phyloP scores from a whole-genome alignment of 164 flowering plant genomes.

The Chimonanthus salicifolius region DNA sequence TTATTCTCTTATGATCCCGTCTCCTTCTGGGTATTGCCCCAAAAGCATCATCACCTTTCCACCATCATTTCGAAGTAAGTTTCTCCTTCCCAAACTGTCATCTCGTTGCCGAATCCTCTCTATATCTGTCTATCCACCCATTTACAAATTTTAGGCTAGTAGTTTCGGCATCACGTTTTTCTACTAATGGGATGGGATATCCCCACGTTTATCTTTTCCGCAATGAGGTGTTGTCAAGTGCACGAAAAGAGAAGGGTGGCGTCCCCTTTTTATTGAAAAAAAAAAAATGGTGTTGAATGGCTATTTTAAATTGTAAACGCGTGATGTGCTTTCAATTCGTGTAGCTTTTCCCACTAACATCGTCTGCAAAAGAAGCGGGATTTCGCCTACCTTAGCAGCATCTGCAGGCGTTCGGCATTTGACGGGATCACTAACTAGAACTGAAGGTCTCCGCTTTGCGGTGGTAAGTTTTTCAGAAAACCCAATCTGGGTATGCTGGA shows the following conservation, averaged over 20 bases:
- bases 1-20: not conserved
- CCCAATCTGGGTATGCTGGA: not conserved
- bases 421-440: constrained; percentile 34
- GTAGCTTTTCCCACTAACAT: constrained; percentile 9
- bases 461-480: constrained; percentile 28
- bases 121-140: not conserved
- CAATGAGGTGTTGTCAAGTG: not conserved
- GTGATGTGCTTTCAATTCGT: not conserved
- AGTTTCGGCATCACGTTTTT: not conserved
- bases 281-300: too few relatives aligned
- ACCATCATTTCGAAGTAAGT: constrained; percentile 8
- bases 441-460: constrained; percentile 53
- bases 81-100: not conserved
- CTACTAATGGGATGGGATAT: not conserved
- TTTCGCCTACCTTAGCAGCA: constrained; percentile 12
- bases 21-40: not conserved
- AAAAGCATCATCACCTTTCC: constrained; percentile 9
- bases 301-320: too few relatives aligned
- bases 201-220: not conserved
- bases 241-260: too few relatives aligned
- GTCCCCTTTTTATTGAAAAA: too few relatives aligned
- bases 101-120: not conserved
- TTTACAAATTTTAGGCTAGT: too few relatives aligned
- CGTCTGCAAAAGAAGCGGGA: constrained; percentile 1
- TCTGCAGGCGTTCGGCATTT: constrained; percentile 39